These are phyloP conservation scores for Yarrowia porcina DNA, from an alignment of 805 yeast genomes.

Conservation along the genomic window DNA sequence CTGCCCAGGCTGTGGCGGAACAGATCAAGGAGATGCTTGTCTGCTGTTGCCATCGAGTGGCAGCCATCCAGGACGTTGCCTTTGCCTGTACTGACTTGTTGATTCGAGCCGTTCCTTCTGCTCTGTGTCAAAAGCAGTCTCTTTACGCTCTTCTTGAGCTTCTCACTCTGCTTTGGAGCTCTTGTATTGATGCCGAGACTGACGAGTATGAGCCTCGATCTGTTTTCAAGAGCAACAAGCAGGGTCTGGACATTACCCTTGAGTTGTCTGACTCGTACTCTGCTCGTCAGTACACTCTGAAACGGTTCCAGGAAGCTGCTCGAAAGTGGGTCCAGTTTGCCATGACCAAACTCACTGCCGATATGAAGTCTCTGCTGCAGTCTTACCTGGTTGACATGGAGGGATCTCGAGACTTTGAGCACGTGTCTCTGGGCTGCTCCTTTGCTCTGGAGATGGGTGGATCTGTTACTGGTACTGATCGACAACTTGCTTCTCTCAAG, in stretches of 20 bases:
- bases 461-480: conserved; percentile 57
- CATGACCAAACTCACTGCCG: conserved; percentile 59
- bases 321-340: conserved; percentile 63
- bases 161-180: conserved; percentile 69
- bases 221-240: conserved; percentile 49
- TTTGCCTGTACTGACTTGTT: conserved; percentile 69
- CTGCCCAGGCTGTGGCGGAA: conserved; percentile 56
- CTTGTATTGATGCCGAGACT: conserved; percentile 77
- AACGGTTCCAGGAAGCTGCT: conserved; percentile 55
- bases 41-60: conserved; percentile 73
- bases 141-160: conserved; percentile 79
- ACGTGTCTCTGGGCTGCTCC: conserved; percentile 74
- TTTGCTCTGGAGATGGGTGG: conserved; percentile 92
- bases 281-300: conserved; percentile 71
- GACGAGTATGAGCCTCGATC: conserved; percentile 84
- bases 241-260: conserved; percentile 49
- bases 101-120: conserved; percentile 64
- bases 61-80: conserved; percentile 73
- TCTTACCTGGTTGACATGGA: conserved; percentile 60
- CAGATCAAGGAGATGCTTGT: conserved; percentile 69
- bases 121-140: conserved; percentile 70
- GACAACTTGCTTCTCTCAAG: conserved; percentile 54
- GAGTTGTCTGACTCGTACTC: conserved; percentile 69
- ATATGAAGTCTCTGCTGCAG: conserved; percentile 74
- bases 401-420: conserved; percentile 39